Evolutionary conservation across 768 basidiomycete species (phyloP).

Genomic region (Astraeus odoratus): DNA sequence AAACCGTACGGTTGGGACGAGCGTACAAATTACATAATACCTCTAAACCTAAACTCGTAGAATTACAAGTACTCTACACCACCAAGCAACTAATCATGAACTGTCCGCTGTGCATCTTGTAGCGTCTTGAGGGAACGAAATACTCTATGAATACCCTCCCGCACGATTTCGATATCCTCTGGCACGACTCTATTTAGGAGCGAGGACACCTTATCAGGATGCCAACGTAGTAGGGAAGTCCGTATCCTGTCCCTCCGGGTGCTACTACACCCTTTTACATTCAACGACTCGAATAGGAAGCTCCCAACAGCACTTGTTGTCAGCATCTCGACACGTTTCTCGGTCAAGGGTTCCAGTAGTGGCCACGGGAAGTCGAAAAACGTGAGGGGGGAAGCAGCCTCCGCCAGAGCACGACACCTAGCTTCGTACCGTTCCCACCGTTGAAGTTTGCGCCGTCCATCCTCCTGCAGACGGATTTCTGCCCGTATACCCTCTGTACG

Average conservation of each 20-base stretch:
- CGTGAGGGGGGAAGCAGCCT: slow-evolving; percentile 21
- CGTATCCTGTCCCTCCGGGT: slow-evolving; percentile 50
- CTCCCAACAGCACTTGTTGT: slow-evolving; percentile 35
- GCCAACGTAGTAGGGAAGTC: slow-evolving; percentile 57
- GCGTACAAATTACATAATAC: too few species aligned
- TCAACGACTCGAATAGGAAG: slow-evolving; percentile 44
- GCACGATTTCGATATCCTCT: slow-evolving; percentile 39
- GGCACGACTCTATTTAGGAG: slow-evolving; percentile 37
- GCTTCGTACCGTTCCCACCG: slow-evolving; percentile 51
- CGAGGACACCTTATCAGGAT: slow-evolving; percentile 54
- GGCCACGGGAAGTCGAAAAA: slow-evolving; percentile 67
- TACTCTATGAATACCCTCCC: slow-evolving; percentile 41
- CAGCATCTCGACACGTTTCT: slow-evolving; percentile 26
- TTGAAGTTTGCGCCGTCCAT: slow-evolving; percentile 31
- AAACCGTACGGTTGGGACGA: too few species aligned
- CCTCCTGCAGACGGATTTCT: slow-evolving; percentile 40
- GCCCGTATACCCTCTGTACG: slow-evolving; percentile 42
- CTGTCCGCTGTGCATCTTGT: slow-evolving; percentile 27
- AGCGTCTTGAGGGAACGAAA: slow-evolving; percentile 28
- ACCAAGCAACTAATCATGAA: too few species aligned
- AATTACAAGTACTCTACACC: too few species aligned
- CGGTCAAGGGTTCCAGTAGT: slow-evolving; percentile 16
- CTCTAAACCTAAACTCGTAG: too few species aligned
- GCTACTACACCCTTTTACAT: slow-evolving; percentile 33
- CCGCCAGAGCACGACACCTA: slow-evolving; percentile 39